Percentiles rank a stretch among this genome's conserved stretches.
phyloP scores from a whole-genome alignment of 192 early-diverging fungal species.

The Martensiomyces pterosporus region DNA sequence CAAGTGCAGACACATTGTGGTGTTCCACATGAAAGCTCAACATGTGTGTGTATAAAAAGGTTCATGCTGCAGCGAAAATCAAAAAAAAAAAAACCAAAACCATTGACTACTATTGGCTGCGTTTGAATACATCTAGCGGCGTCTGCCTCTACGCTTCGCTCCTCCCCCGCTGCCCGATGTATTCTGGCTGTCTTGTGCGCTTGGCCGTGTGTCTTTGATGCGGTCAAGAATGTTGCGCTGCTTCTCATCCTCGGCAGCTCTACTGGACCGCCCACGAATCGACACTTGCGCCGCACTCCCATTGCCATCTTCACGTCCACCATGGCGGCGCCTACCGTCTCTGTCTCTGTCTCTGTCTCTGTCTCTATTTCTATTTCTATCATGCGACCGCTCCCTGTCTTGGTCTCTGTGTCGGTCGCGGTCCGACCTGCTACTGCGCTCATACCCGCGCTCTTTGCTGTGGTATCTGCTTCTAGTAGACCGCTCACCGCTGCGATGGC shows the following conservation, averaged over 20 bases:
- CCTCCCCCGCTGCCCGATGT: conserved; percentile 8
- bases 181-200: neutral
- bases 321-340: neutral
- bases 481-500: neutral
- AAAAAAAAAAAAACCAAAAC: neutral
- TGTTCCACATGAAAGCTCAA: too few relatives aligned
- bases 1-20: too few relatives aligned
- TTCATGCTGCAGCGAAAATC: neutral
- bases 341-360: too few relatives aligned
- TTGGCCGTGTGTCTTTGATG: conserved; percentile 22
- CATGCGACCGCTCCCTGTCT: conserved; percentile 8
- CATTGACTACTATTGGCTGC: too few relatives aligned
- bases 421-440: neutral
- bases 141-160: conserved; percentile 17
- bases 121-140: too few relatives aligned
- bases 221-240: conserved; percentile 29
- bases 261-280: conserved; percentile 26
- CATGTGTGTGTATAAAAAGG: conserved; percentile 2
- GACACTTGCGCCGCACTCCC: conserved; percentile 7
- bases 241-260: conserved; percentile 5
- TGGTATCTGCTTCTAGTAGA: neutral
- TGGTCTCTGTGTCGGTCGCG: neutral
- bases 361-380: conserved; percentile 1
- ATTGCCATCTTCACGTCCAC: neutral
- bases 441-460: neutral